These are phyloP conservation scores for Austroboletus eburneus DNA, from an alignment of 768 basidiomycete genomes.

Conservation along the genomic window DNA sequence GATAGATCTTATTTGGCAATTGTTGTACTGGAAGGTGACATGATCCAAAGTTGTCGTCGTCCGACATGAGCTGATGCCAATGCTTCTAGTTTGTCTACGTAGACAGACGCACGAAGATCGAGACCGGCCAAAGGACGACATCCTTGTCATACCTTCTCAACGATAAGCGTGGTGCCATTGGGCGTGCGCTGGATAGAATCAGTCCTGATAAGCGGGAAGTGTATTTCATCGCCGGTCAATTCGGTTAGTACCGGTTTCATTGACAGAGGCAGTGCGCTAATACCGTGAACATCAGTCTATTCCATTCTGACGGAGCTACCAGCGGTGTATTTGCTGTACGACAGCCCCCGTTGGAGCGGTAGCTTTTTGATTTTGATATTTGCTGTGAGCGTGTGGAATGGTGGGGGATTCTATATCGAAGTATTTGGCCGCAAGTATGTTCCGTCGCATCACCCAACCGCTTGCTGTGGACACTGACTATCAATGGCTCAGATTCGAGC, in stretches of 20 bases:
- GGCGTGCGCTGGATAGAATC: conserved; percentile 59
- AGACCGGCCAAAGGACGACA: conserved; percentile 87
- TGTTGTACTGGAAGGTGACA: conserved; percentile 84
- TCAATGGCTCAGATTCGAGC: conserved; percentile 66
- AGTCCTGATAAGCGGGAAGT: conserved; percentile 58
- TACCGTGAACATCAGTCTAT: conserved; percentile 52
- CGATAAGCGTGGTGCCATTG: conserved; percentile 82
- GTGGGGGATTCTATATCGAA: conserved; percentile 93
- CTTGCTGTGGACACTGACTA: conserved; percentile 5
- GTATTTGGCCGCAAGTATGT: conserved; percentile 95
- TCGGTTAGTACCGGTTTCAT: conserved; percentile 44
- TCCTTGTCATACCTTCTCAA: conserved; percentile 87
- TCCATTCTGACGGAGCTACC: conserved; percentile 82
- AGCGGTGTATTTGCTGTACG: conserved; percentile 78
- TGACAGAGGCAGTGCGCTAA: conserved; percentile 1
- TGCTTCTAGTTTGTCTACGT: conserved; percentile 70
- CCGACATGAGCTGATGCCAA: background rate
- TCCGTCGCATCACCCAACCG: background rate
- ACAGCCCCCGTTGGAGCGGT: conserved; percentile 73
- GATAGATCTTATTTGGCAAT: conserved; percentile 90
- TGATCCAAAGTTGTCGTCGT: background rate
- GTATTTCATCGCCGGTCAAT: conserved; percentile 83
- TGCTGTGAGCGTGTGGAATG: conserved; percentile 90
- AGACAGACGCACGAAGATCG: conserved; percentile 84
- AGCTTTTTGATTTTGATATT: conserved; percentile 78